A percentile compares a stretch with the other conserved stretches of the same genome.
phyloP scores from a whole-genome alignment of 768 basidiomycete genomes.

The Serendipita sp. region DNA sequence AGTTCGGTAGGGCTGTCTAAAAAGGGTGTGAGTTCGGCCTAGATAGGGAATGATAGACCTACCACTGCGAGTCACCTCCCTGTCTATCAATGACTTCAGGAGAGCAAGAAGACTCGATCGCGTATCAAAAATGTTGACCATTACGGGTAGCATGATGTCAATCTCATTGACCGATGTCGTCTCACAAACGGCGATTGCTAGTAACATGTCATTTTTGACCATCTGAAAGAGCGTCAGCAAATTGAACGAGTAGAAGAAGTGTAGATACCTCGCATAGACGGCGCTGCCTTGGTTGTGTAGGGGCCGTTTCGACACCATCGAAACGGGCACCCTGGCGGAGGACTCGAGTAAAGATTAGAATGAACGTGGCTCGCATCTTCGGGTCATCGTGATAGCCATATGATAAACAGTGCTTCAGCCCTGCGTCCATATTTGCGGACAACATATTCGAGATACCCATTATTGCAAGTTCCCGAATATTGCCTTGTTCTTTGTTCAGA shows the following conservation, averaged over 20 bases:
- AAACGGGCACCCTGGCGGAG: conserved; percentile 69
- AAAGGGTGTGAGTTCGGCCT: neutral
- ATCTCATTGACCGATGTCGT: conserved; percentile 64
- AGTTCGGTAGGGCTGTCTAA: conserved; percentile 63
- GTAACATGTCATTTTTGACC: conserved; percentile 20
- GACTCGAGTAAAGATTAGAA: conserved; percentile 69
- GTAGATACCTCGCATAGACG: conserved; percentile 42
- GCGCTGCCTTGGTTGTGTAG: conserved; percentile 31
- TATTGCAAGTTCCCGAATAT: conserved; percentile 62
- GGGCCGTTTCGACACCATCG: conserved; percentile 38
- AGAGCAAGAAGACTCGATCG: conserved; percentile 53
- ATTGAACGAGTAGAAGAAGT: neutral
- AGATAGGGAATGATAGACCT: conserved; percentile 11
- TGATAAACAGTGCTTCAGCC: conserved; percentile 73
- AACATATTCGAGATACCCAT: conserved; percentile 69
- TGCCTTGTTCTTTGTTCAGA: conserved; percentile 11
- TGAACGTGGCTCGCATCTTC: conserved; percentile 60
- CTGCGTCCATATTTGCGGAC: conserved; percentile 69
- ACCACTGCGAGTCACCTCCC: conserved; percentile 71
- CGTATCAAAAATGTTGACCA: conserved; percentile 77
- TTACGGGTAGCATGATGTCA: conserved; percentile 61
- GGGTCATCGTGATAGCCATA: conserved; percentile 61
- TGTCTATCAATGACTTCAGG: conserved; percentile 70
- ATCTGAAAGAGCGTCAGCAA: conserved; percentile 26
- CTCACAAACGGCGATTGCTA: conserved; percentile 78